Base-by-base conservation (phyloP, 345 rosid genomes). In the Dimocarpus longan region DNA sequence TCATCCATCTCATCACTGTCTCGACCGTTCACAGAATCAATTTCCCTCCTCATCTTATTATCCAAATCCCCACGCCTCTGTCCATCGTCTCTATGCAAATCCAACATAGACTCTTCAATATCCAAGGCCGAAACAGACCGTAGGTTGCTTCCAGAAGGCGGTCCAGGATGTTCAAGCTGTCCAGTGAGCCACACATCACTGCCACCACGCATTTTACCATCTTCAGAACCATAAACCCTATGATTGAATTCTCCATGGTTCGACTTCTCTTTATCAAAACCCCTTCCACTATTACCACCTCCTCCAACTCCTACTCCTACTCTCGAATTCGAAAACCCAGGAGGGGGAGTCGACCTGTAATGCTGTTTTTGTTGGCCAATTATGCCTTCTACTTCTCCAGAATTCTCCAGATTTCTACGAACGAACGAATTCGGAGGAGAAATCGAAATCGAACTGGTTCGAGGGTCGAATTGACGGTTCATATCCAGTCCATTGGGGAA, bases 81-180 rank as follows among this genome's bases (percentile, higher is more conserved):
- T 78, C 80, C 79, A 77, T 57, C 85, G 52, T 76, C 89, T 78
- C 65, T 78, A 6, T 77, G 79, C 84, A 87, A 82, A 62, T 83
- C 84, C 62, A 73, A 37, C 67, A 80, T 68, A 66, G 93, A 81
- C 62, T 85, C 90, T 76, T 85, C 89, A 52, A 86, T 76, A 56
- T 84, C 90, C n/a, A 84, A 79, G 11, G 82, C 85, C 0, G 92
- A 83, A 76, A 85, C 90, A 28, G 94, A 90, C 66, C 76, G 91
- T 15, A 87, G 87, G 73, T 79, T 86, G 46, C 84, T 87, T 72
- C 96, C 90, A 10, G 85, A 73, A 59, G 88, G 86, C 18, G 87
- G 91, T 10, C 94, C 92, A 52, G 94, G 95, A 16, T 70, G 90
- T 83, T 91, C 89, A 83, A 89, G 85, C 87, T 92, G 97, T 78